phyloP scores from a whole-genome alignment of 2,329 filamentous ascomycete genomes.

The Pseudocercospora pini-densiflorae region DNA sequence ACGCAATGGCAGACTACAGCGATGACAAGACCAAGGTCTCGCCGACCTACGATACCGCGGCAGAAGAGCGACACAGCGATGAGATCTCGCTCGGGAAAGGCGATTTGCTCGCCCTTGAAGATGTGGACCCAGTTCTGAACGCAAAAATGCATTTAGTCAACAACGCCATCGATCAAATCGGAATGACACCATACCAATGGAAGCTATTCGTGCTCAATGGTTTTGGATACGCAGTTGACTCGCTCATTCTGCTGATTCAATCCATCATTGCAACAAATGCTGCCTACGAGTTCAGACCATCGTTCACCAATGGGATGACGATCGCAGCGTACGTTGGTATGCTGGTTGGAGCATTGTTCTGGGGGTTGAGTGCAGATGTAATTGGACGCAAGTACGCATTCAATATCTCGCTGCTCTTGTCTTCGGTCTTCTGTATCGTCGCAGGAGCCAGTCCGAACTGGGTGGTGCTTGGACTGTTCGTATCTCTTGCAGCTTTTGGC shows the following conservation, averaged over 20 bases:
- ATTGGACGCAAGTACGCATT: constrained; percentile 72
- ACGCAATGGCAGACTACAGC: constrained; percentile 24
- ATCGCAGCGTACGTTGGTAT: constrained; percentile 64
- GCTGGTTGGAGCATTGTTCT: constrained; percentile 66
- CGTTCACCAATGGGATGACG: constrained; percentile 61
- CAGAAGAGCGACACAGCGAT: constrained; percentile 20
- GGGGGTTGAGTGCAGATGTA: constrained; percentile 70
- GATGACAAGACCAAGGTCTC: constrained; percentile 26
- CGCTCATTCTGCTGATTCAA: constrained; percentile 63
- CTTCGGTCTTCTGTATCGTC: constrained; percentile 64
- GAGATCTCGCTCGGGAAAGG: constrained; percentile 39
- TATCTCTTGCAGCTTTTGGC: constrained; percentile 67
- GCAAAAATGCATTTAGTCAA: constrained; percentile 73
- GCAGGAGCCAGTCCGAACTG: constrained; percentile 71
- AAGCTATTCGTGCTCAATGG: constrained; percentile 66
- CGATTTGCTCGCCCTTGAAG: constrained; percentile 62
- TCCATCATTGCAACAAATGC: constrained; percentile 65
- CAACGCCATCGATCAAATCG: constrained; percentile 63
- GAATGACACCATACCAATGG: constrained; percentile 59
- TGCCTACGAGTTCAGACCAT: constrained; percentile 61
- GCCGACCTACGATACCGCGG: constrained; percentile 18
- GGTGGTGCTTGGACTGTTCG: constrained; percentile 66
- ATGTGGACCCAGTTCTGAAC: constrained; percentile 65
- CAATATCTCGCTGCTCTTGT: constrained; percentile 68
- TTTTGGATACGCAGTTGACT: constrained; percentile 66